Base-by-base conservation (phyloP, 805 yeast genomes). In the Saccharomycopsis schoenii region DNA sequence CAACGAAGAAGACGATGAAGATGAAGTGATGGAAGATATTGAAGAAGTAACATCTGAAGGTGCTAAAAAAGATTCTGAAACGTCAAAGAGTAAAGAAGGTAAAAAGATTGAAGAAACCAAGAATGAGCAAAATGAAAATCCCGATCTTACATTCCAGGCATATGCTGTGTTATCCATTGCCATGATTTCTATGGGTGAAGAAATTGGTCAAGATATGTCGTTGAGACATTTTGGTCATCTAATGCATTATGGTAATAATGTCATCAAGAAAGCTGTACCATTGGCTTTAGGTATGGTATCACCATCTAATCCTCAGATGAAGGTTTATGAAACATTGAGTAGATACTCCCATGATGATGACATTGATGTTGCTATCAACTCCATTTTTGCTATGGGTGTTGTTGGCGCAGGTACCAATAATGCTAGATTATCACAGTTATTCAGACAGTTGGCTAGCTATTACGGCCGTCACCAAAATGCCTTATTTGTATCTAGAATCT, bases 391-490 rank as follows among this genome's bases (percentile, higher is more conserved):
- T 54, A 92, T 94, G 98, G 99, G 99, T 60, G 76, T 94, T 65
- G 96, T 93, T 67, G 99, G 99, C 71, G 94, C 98, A 21, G 99
- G 99, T 75, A 94, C 99, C 36, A 93, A 94, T 75, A 94, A 94
- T 72, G 99, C 99, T 8, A 87, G 99, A 76, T 80, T 94, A 66
- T 98, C 98, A 2, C 99, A 94, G 76, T 80, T 94, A 65, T 80
- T 94, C 70, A 84, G 99, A 73, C 98, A 94, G 74, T 80, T 94
- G 68, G 98, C 99, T 0, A 84, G 89, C 60, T 94, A 94, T 73
- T 96, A 94, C 72, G 82, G 88, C 59, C 88, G 92, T 70, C 96
- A 93, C 61, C 85, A 94, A 60, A 96, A 93, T 72, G 86, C 96
- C 15, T 76, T 93, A 67, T 94, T 94, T 74, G 88, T 89, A 80